Evolutionary conservation across 2,329 filamentous ascomycete genomes (phyloP), one percentile per base, ranked within the genome.

Genomic region (Ophiostoma quercus): DNA sequence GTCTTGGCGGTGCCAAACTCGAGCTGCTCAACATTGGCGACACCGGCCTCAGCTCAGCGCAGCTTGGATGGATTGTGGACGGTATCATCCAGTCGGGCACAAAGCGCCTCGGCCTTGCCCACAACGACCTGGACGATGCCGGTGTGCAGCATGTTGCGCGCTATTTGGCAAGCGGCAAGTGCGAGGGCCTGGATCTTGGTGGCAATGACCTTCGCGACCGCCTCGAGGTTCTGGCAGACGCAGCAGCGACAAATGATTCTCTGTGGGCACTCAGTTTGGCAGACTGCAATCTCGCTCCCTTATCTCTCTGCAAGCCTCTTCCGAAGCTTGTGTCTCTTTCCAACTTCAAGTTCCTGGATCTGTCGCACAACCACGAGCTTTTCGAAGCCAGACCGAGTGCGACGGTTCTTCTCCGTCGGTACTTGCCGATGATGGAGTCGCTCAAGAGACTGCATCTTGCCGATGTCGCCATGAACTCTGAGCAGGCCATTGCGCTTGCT

Each of bases 401-500:
- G 1, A 83, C 95, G 43, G 85, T 86, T 4, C 80, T 92, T 3
- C 83, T 98, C 69, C 85, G 95, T 75, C 88, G 87, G 77, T 89
- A 94, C 77, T 83, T 98, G 70, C 94, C 94, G 3, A 89, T 92
- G 77, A 85, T 98, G 80, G 82, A 85, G 39, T 82, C 84, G 3
- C 79, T 99, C 39, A 96, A 94, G 77, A 88, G 95, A 19, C 87
- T 99, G 71, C 94, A 98, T 77, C 84, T 99, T 3, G 86, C 88
- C 25, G 92, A 97, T 79, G 92, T 96, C 29, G 88, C 89, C 57
- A 87, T 99, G 82, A 90, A 88, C 2, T 85, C 94, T 0, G 92
- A 95, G 75, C 93, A 98, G 79, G 92, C 90, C 8, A 98, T 98
- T 77, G 91, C 92, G 7, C 82, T 98, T 16, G 92, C 94, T 2